Evolutionary conservation across 352 stramenopile genomes (phyloP).

Genomic region (Blastocystis sp.): DNA sequence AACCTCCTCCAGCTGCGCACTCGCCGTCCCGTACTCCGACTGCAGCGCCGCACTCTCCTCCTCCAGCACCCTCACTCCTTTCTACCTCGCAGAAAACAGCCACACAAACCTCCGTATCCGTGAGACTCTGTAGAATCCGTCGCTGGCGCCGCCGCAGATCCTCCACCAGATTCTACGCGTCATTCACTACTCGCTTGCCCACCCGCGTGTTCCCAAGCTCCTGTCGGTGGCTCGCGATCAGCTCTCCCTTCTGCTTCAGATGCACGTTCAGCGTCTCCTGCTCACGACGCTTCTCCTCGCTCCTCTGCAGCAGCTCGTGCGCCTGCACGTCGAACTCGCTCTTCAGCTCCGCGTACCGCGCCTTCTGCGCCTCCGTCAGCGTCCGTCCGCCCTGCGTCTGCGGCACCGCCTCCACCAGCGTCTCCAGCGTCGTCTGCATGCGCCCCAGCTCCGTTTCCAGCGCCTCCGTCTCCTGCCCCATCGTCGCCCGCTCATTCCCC

Average conservation of each 20-base stretch:
- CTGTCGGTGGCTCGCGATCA: slow-evolving; percentile 1
- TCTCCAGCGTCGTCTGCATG: slow-evolving; percentile 33
- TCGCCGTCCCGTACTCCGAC: slow-evolving; percentile 66
- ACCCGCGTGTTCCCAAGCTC: slow-evolving; percentile 25
- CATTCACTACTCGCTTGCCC: neutral
- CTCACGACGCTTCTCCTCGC: slow-evolving; percentile 15
- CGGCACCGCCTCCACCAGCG: neutral
- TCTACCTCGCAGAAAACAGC: neutral
- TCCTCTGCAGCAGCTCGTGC: slow-evolving; percentile 29
- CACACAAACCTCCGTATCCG: neutral
- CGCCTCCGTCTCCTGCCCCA: slow-evolving; percentile 61
- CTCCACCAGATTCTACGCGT: slow-evolving; percentile 37
- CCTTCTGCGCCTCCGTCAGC: neutral
- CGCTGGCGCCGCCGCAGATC: slow-evolving; percentile 53
- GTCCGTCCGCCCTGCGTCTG: neutral
- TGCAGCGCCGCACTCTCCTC: neutral
- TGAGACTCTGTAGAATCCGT: slow-evolving; percentile 40
- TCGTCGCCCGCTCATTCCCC: slow-evolving; percentile 36
- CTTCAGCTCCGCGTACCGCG: slow-evolving; percentile 49
- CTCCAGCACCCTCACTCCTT: neutral
- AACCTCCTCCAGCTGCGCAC: slow-evolving; percentile 73
- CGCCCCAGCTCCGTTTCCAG: slow-evolving; percentile 61
- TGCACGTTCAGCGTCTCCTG: slow-evolving; percentile 25
- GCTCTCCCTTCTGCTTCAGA: slow-evolving; percentile 27
- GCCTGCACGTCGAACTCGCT: slow-evolving; percentile 36